Conservation (phyloP, 441 rosid species). For the Erodium trifolium region DNA sequence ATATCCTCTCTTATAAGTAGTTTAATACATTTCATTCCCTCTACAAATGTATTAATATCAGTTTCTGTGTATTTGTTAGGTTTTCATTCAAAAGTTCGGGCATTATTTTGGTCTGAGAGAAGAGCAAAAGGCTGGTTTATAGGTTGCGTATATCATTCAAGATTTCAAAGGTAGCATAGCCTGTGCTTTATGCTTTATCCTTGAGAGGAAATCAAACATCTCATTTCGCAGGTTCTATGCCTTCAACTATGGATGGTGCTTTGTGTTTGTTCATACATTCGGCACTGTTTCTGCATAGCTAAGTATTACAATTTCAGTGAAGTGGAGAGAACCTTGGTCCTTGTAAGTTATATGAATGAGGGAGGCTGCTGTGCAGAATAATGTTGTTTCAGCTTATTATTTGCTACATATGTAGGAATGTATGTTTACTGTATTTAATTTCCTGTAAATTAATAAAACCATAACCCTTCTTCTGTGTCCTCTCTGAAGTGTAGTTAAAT, state of each 20-base stretch:
- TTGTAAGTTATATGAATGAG: background rate
- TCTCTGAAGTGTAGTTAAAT: background rate
- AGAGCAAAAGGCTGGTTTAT: constrained; percentile 24
- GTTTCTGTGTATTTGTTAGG: constrained; percentile 25
- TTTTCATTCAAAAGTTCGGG: constrained; percentile 25
- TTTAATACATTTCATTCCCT: background rate
- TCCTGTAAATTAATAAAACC: background rate
- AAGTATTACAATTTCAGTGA: background rate
- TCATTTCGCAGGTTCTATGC: constrained; percentile 23
- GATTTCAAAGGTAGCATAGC: constrained; percentile 12
- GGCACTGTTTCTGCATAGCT: background rate
- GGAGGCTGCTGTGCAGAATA: background rate
- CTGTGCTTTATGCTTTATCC: no score
- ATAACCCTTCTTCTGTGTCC: background rate
- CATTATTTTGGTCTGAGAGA: constrained; percentile 24
- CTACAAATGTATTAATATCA: background rate
- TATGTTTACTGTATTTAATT: background rate
- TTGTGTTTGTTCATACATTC: background rate
- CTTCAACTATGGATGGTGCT: constrained; percentile 30
- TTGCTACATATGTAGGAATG: background rate
- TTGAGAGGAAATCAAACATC: constrained; percentile 26
- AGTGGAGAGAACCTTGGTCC: background rate
- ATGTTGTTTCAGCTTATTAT: background rate
- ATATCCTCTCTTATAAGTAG: no score
- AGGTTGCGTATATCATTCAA: constrained; percentile 10